Evolutionary conservation across 495 filamentous ascomycete species (phyloP).

Genomic region (Rusavskia elegans): DNA sequence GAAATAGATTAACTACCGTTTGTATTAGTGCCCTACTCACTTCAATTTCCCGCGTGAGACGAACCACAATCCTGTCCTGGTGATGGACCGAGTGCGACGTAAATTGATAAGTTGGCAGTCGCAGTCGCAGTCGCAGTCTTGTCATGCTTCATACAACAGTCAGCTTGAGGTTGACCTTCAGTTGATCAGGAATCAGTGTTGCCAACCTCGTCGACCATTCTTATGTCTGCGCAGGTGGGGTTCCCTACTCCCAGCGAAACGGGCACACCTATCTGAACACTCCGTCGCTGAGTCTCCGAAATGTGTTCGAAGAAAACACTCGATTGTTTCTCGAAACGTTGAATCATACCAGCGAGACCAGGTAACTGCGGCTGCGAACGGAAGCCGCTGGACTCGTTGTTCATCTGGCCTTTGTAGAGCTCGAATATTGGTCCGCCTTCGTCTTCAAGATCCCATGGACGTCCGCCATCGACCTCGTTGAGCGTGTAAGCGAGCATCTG

Average conservation of each 20-base stretch:
- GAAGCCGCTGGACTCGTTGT: slow-evolving; percentile 14
- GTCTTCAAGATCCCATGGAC: slow-evolving; percentile 15
- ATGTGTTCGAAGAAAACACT: slow-evolving; percentile 39
- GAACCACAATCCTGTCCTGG: slow-evolving; percentile 5
- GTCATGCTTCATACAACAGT: background rate
- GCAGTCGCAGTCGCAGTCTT: background rate
- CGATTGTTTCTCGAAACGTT: slow-evolving; percentile 35
- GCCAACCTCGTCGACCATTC: slow-evolving; percentile 18
- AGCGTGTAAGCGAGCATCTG: slow-evolving; percentile 27
- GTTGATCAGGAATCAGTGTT: background rate
- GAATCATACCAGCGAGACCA: slow-evolving; percentile 35
- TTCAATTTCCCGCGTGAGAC: background rate
- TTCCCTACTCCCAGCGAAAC: slow-evolving; percentile 22
- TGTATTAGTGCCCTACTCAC: background rate
- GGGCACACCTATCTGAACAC: slow-evolving; percentile 36
- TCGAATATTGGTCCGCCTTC: slow-evolving; percentile 34
- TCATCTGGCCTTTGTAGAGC: slow-evolving; percentile 25
- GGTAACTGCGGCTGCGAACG: slow-evolving; percentile 23
- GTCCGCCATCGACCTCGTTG: background rate
- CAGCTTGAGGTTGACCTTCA: background rate
- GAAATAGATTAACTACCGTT: slow-evolving; percentile 31
- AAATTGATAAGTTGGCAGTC: slow-evolving; percentile 3
- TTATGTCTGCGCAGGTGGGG: slow-evolving; percentile 17
- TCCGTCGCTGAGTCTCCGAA: slow-evolving; percentile 39
- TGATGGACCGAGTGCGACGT: slow-evolving; percentile 17